phyloP scores from a whole-genome alignment of 257 asterid species.

The Scutellaria baicalensis region DNA sequence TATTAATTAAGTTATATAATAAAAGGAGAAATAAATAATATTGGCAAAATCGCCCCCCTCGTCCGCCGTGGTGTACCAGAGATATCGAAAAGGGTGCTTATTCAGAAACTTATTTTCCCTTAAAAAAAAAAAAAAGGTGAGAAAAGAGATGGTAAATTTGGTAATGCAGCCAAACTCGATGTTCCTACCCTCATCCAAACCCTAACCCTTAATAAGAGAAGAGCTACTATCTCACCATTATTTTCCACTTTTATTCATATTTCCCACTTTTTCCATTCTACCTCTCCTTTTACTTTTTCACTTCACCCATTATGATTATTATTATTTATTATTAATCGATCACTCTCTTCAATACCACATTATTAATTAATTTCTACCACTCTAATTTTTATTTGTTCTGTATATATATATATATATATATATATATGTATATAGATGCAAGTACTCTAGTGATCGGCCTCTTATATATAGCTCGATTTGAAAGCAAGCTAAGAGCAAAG shows the following conservation, averaged over 20 bases:
- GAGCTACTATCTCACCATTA: constrained; percentile 12
- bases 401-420: constrained; percentile 9
- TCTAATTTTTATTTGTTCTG: too few relatives aligned
- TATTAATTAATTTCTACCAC: too few relatives aligned
- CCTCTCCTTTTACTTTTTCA: constrained; percentile 17
- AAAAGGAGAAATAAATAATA: background rate
- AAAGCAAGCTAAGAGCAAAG: constrained; percentile 24
- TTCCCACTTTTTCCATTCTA: background rate
- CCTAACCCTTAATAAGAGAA: constrained; percentile 15
- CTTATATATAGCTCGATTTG: constrained; percentile 14
- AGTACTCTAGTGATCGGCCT: constrained; percentile 4
- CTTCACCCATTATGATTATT: background rate
- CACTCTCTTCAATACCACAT: too few relatives aligned
- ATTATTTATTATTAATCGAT: too few relatives aligned
- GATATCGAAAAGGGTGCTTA: constrained; percentile 23
- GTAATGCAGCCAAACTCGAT: constrained; percentile 27
- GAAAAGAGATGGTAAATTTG: background rate
- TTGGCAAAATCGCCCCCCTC: constrained; percentile 36
- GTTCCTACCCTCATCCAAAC: constrained; percentile 15
- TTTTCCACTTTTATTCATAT: constrained; percentile 11
- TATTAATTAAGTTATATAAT: background rate
- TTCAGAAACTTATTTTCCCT: constrained; percentile 2
- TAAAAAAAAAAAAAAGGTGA: constrained; percentile 4
- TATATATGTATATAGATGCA: constrained; percentile 1
- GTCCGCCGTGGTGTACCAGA: constrained; percentile 42